phyloP scores from a whole-genome alignment of 306 rosid species.

The Pyrus communis region DNA sequence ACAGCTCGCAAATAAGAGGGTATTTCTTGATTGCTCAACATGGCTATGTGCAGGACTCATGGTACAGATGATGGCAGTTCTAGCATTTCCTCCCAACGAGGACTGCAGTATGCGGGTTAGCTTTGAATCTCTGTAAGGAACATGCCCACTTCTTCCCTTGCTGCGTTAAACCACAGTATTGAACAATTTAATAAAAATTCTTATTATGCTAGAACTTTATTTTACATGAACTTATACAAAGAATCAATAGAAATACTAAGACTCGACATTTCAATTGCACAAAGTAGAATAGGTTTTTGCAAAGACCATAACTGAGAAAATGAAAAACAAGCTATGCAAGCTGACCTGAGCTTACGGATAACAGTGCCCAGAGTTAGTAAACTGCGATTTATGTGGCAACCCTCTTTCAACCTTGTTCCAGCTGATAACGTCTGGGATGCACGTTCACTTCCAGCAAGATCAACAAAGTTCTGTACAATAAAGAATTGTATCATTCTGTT shows the following conservation, averaged over 20 bases:
- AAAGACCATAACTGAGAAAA: background rate
- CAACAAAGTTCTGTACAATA: slow-evolving; percentile 70
- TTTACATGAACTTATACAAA: background rate
- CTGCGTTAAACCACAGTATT: slow-evolving; percentile 37
- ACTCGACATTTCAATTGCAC: background rate
- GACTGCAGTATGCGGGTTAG: slow-evolving; percentile 96
- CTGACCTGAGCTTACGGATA: slow-evolving; percentile 95
- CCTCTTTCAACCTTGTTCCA: slow-evolving; percentile 93
- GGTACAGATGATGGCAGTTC: slow-evolving; percentile 94
- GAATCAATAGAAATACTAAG: slow-evolving; percentile 1
- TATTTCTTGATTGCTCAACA: slow-evolving; percentile 90
- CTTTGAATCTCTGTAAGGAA: slow-evolving; percentile 99
- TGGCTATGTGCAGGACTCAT: slow-evolving; percentile 93
- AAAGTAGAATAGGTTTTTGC: background rate
- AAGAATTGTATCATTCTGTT: background rate
- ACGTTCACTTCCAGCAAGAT: slow-evolving; percentile 97
- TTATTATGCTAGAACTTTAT: background rate
- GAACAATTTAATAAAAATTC: background rate
- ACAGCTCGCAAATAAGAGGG: slow-evolving; percentile 97
- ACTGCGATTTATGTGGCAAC: slow-evolving; percentile 98
- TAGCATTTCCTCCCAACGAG: slow-evolving; percentile 95
- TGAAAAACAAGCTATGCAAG: slow-evolving; percentile 2
- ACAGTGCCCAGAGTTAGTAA: slow-evolving; percentile 94
- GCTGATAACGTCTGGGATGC: slow-evolving; percentile 96
- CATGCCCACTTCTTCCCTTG: slow-evolving; percentile 91